Evolutionary conservation across 345 rosid species (phyloP), one percentile per base, ranked within the genome.

Genomic region (Eucalyptus erythrocorys): DNA sequence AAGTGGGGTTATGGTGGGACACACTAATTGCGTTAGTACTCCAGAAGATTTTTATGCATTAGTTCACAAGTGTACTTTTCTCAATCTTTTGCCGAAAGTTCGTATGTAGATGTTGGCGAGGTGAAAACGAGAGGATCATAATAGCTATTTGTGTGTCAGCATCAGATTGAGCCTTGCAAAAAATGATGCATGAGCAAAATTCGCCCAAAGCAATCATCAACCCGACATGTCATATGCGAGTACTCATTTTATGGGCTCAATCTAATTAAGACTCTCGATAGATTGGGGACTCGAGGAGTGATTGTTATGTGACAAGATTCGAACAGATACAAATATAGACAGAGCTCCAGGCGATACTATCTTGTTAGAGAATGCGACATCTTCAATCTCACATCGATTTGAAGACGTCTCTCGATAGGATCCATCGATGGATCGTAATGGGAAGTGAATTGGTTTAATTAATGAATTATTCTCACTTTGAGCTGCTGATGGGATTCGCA

Each of bases 181-280:
- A n/a, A n/a, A n/a, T n/a, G n/a, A n/a, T n/a, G n/a, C n/a, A n/a
- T n/a, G n/a, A 57, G n/a, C 26, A 57, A 27, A 59, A 59, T n/a
- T 59, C 26, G 27, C 15, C 32, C 3, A 3, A 10, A 27, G 27
- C 11, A 32, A 59, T 12, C 66, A 59, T 27, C 32, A 59, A 27
- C 3, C 27, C 27, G 32, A 27, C 5, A 26, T 8, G 32, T 59
- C 66, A 2, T 59, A 11, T 11, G 4, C 11, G 14, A 26, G 30
- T 57, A 26, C 14, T 57, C 13, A 13, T 57, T 57, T 57, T 8
- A 40, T 0, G 80, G 22, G 6, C 1, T 5, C 4, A 4, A 17
- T 40, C 42, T 40, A 68, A 37, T 9, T 19, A 71, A 71, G 43
- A 19, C 7, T 24, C 45, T 19, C 7, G n/a, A n/a, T n/a, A n/a